Conservation (phyloP, 148 eudicot species). For the Rhododendron molle region DNA sequence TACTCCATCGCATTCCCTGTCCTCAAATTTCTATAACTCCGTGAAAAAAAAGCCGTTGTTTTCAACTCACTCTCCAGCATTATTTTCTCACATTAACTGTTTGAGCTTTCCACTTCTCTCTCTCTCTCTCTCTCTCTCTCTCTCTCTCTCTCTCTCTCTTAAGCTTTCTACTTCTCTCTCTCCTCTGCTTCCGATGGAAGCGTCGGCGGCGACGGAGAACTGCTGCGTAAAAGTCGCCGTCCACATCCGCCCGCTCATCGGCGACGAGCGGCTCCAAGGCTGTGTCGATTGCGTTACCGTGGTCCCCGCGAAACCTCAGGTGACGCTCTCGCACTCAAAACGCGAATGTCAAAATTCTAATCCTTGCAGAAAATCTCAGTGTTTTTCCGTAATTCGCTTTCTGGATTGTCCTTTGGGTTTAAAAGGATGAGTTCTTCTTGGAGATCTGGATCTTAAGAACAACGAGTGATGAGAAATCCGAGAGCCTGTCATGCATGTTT, state of each 20-base stretch:
- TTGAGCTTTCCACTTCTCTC: background rate
- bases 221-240: conserved; percentile 94
- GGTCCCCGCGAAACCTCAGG: conserved; percentile 84
- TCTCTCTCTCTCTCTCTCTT: conserved; percentile 9
- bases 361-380: background rate
- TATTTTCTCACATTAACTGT: background rate
- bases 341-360: background rate
- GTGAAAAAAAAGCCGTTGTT: conserved; percentile 4
- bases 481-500: conserved; percentile 11
- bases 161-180: background rate
- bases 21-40: conserved; percentile 17
- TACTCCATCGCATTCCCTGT: conserved; percentile 36
- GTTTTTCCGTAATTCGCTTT: background rate
- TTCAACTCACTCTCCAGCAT: background rate
- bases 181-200: conserved; percentile 33
- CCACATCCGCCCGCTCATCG: conserved; percentile 83
- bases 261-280: conserved; percentile 86
- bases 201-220: conserved; percentile 48
- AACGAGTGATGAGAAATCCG: background rate
- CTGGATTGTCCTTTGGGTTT: background rate
- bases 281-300: conserved; percentile 88
- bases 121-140: background rate
- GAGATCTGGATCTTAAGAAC: conserved; percentile 23
- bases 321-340: conserved; percentile 12
- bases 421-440: background rate